phyloP scores from a whole-genome alignment of 306 rosid genomes.

The Morella rubra region DNA sequence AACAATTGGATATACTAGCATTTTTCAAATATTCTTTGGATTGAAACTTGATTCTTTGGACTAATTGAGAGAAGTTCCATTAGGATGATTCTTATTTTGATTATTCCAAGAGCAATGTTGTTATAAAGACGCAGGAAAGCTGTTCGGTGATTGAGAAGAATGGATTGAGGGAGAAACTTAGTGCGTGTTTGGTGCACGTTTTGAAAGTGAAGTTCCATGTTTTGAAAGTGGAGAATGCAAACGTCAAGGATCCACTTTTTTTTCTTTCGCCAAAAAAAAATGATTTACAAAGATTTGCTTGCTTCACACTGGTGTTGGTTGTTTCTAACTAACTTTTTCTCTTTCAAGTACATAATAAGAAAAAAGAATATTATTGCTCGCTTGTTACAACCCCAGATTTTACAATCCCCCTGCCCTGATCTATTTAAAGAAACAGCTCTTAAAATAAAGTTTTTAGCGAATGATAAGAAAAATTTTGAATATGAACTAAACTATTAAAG shows the following conservation, averaged over 20 bases:
- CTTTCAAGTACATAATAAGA: neutral
- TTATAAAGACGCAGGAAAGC: too few relatives aligned
- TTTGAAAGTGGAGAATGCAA: slow-evolving; percentile 14
- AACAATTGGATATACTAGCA: too few relatives aligned
- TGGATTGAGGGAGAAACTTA: too few relatives aligned
- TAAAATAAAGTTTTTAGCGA: neutral
- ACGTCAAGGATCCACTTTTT: neutral
- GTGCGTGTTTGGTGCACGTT: slow-evolving; percentile 13
- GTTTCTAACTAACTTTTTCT: neutral
- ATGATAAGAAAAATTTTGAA: neutral
- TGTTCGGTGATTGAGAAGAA: too few relatives aligned
- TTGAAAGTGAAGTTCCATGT: too few relatives aligned
- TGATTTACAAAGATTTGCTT: slow-evolving; percentile 17
- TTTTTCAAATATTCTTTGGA: too few relatives aligned
- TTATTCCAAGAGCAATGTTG: too few relatives aligned
- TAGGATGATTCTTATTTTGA: too few relatives aligned
- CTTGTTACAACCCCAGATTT: slow-evolving; percentile 1
- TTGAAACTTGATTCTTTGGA: too few relatives aligned
- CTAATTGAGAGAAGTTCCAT: too few relatives aligned
- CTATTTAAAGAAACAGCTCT: neutral
- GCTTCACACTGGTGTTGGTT: neutral
- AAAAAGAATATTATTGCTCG: slow-evolving; percentile 10
- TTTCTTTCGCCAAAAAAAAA: slow-evolving; percentile 9
- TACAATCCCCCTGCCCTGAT: too few relatives aligned
- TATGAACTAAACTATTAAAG: neutral